Evolutionary conservation across 208 protist genomes (phyloP).

Genomic region (Crithidia bombi): DNA sequence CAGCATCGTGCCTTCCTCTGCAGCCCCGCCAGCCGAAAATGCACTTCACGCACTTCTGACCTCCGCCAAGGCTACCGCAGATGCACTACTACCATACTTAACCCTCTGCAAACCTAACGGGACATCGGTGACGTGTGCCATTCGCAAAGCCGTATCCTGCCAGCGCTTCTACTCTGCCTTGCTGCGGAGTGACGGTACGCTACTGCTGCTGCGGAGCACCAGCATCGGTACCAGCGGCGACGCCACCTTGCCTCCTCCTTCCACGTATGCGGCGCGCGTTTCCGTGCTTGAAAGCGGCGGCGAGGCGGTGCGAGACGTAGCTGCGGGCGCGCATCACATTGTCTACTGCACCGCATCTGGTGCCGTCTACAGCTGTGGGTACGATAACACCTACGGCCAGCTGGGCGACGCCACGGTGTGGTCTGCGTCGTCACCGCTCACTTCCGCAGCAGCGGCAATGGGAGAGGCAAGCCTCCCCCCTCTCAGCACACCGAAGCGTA

Average conservation of each 20-base stretch:
- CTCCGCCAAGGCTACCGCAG: constrained; percentile 26
- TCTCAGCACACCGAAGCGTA: constrained; percentile 40
- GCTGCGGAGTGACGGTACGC: constrained; percentile 28
- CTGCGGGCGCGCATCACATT: constrained; percentile 75
- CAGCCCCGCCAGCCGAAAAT: constrained; percentile 12
- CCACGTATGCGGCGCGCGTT: constrained; percentile 22
- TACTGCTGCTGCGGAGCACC: constrained; percentile 24
- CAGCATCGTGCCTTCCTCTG: constrained; percentile 22
- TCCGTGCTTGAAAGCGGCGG: constrained; percentile 39
- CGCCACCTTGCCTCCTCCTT: not conserved
- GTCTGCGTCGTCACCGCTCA: constrained; percentile 16
- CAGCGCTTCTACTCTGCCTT: constrained; percentile 28
- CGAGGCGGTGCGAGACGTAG: constrained; percentile 69
- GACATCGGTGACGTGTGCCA: not conserved
- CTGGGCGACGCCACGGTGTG: constrained; percentile 85
- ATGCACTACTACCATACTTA: constrained; percentile 21
- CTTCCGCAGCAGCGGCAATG: not conserved
- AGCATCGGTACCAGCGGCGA: not conserved
- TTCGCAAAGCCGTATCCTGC: constrained; percentile 31
- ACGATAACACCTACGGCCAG: constrained; percentile 81
- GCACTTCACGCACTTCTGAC: constrained; percentile 12
- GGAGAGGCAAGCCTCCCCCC: constrained; percentile 16
- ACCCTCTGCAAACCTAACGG: not conserved
- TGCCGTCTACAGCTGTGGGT: constrained; percentile 76
- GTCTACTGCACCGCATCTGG: constrained; percentile 81